Base-by-base conservation (phyloP, 2,329 filamentous ascomycete species). In the Fusarium domesticum region DNA sequence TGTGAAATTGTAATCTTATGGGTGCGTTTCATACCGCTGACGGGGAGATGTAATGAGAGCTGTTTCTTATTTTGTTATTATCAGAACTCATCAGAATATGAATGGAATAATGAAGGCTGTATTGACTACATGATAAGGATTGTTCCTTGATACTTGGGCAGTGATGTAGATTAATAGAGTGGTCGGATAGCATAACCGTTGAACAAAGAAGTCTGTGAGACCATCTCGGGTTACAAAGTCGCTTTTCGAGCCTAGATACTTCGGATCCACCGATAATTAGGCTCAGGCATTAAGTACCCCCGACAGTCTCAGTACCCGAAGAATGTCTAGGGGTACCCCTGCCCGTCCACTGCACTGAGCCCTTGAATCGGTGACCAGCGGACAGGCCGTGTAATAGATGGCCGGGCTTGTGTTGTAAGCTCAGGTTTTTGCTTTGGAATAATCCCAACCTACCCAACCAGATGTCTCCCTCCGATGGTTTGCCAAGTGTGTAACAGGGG, bases 141-240 rank as follows among this genome's bases (percentile, higher is more conserved):
- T 28, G 14, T 5, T 12, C 23, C 23, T 28, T 28, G 23, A 28
- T 28, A 28, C 23, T 28, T 12, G 23, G 23, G 23, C 23, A 11
- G 10, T 8, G 23, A 28, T 3, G 23, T 5, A 3, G 23, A 28
- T 23, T 23, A 23, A 28, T 28, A 11, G 23, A 28, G 23, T 28
- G 23, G 23, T 28, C 23, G 23, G 23, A 12, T 12, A 11, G 14
- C 23, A 28, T 8, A 8, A 28, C 31, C 15, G 31, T 14, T 14
- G 16, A 33, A 14, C 3, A 33, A 18, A 33, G 31, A 16, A 14
- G 7, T 28, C 31, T n/a, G n/a, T 15, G 31, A 33, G n/a, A 33
- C 16, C 32, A 35, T 40, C 40, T 47, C 51, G 49, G 48, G 51
- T 54, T 55, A n/a, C n/a, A n/a, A 53, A 47, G 56, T 58, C 35